Base-by-base conservation (phyloP, 2,329 filamentous ascomycete species). In the Verticillium albo-atrum region DNA sequence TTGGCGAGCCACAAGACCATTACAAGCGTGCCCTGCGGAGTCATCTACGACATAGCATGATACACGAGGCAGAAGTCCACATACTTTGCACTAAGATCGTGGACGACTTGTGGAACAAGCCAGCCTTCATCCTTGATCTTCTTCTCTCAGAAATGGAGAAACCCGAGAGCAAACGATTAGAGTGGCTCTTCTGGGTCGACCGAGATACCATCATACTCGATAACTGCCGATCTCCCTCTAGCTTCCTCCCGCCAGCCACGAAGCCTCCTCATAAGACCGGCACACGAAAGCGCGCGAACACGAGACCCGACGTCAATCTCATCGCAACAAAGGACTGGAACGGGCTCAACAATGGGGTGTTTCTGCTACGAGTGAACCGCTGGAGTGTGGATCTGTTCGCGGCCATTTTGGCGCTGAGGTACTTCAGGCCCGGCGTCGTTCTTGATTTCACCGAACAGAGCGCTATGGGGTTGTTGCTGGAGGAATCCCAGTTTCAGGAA, bases 71-170 rank as follows among this genome's bases (percentile, higher is more conserved):
- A 2, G 30, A 74, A 71, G 61, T 65, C 63, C 30, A 70, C 71
- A 61, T 75, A 32, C 70, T 72, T 52, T 68, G 68, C 57, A 66
- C 69, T 51, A 64, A 66, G 42, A 65, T 72, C 57, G 61, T 66
- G 23, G 62, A 68, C 50, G 70, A 69, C 32, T 67, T 65, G 23
- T 77, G 74, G 72, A 76, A 71, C 7, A 77, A 77, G 61, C 75
- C 74, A 5, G 72, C 73, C 7, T 75, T 71, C 55, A 63, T 77
- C 7, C 62, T 76, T 34, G 68, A 71, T 25, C 65, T 77, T 14
- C 34, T 65, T 3, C 30, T 65, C n/a, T 55, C 54, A 4, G 64
- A 65, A 56, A 60, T 65, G 60, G 27, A 54, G 4, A 65, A 65
- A 34, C 58, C 60, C 14, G 14, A 37, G 3, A 50, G 60, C 12